phyloP scores from a whole-genome alignment of 2,329 filamentous ascomycete genomes.

The Aspergillus costaricaensis region DNA sequence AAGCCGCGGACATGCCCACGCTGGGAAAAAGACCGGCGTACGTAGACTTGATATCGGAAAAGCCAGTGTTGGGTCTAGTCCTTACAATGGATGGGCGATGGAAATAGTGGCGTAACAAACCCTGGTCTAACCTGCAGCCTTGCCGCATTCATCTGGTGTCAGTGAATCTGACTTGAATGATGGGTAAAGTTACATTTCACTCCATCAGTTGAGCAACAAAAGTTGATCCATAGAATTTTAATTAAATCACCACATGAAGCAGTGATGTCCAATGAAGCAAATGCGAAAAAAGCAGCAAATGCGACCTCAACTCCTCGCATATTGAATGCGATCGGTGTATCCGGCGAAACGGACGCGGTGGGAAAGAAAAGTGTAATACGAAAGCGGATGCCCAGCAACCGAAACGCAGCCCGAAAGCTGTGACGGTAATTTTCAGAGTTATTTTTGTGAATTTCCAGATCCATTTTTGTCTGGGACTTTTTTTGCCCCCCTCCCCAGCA shows the following conservation, averaged over 20 bases:
- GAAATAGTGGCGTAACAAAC: slow-evolving; percentile 16
- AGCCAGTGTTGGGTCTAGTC: slow-evolving; percentile 1
- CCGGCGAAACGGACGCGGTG: background rate
- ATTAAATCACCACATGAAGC: no score
- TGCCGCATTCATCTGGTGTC: slow-evolving; percentile 13
- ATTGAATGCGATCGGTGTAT: background rate
- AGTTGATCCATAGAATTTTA: background rate
- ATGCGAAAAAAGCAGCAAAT: no score
- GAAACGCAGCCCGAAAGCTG: slow-evolving; percentile 7
- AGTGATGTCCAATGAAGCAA: no score
- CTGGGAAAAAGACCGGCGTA: background rate
- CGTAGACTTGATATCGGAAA: slow-evolving; percentile 4
- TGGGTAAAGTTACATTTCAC: no score
- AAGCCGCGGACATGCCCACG: background rate
- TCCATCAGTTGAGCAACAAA: no score
- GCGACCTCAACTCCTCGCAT: background rate
- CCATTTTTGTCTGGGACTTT: slow-evolving; percentile 15
- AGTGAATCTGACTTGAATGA: slow-evolving; percentile 1
- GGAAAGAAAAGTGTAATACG: slow-evolving; percentile 11
- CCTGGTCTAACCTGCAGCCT: slow-evolving; percentile 20
- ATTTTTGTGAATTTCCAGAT: slow-evolving; percentile 7
- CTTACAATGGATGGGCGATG: slow-evolving; percentile 1
- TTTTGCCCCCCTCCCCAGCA: slow-evolving; percentile 13
- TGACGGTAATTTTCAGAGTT: slow-evolving; percentile 23
- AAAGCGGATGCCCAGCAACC: slow-evolving; percentile 11